Evolutionary conservation across 352 stramenopile genomes (phyloP).

Genomic region (Globisporangium mamillatum): DNA sequence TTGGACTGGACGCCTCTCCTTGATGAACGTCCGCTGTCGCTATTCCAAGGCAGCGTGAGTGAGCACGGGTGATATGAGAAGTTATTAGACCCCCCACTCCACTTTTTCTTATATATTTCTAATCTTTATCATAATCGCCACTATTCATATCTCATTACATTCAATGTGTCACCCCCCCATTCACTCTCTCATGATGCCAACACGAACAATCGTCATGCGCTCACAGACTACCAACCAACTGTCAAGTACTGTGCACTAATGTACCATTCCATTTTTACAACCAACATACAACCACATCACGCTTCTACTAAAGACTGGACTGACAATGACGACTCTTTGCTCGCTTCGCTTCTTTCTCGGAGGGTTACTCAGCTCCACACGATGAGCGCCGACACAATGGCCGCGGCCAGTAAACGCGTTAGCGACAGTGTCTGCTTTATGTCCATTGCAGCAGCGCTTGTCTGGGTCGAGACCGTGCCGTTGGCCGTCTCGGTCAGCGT

Average conservation of each 20-base stretch:
- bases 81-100: constrained; percentile 6
- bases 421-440: background rate
- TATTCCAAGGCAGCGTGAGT: constrained; percentile 47
- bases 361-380: background rate
- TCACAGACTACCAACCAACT: background rate
- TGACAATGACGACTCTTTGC: background rate
- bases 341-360: background rate
- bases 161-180: background rate
- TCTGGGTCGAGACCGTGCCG: background rate
- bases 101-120: background rate
- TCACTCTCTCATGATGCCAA: background rate
- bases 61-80: constrained; percentile 36
- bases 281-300: no score
- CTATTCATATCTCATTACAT: background rate
- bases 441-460: background rate
- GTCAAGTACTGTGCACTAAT: background rate
- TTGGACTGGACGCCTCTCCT: constrained; percentile 21
- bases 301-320: background rate
- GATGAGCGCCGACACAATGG: background rate
- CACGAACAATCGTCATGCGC: no score
- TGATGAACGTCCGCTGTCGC: constrained; percentile 43
- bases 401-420: background rate
- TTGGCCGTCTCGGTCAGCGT: background rate
- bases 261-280: background rate
- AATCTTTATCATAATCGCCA: background rate